Conservation (phyloP, 768 basidiomycete genomes). For the Lentinula sp. region DNA sequence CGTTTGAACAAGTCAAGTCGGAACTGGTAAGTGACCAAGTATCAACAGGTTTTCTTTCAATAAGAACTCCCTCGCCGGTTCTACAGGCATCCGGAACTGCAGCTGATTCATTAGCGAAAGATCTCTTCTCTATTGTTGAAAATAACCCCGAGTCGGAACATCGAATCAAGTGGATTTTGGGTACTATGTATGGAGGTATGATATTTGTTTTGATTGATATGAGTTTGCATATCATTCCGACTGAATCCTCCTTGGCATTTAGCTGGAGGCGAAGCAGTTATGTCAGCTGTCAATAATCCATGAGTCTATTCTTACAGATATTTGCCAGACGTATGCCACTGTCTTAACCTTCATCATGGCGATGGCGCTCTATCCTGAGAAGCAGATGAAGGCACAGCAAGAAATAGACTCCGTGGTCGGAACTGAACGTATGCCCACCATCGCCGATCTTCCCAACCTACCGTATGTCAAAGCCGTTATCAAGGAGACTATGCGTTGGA, state of each 20-base stretch:
- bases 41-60: not conserved
- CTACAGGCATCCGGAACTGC: not conserved
- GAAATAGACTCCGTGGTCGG: conserved; percentile 16
- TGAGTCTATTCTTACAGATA: not conserved
- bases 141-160: conserved; percentile 2
- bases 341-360: conserved; percentile 12
- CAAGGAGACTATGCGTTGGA: conserved; percentile 12
- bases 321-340: conserved; percentile 7
- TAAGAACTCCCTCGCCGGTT: too few species aligned
- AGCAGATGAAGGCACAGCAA: conserved; percentile 10
- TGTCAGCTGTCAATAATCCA: not conserved
- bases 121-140: not conserved
- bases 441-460: conserved; percentile 7
- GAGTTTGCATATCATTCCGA: not conserved
- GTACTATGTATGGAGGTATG: conserved; percentile 15
- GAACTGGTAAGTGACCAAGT: not conserved
- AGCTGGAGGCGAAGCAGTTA: conserved; percentile 13
- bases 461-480: conserved; percentile 12
- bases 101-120: conserved; percentile 9
- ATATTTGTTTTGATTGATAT: not conserved
- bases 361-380: conserved; percentile 11
- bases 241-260: conserved; percentile 3
- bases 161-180: conserved; percentile 9
- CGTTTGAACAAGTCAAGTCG: conserved; percentile 15
- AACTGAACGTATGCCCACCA: conserved; percentile 2